Evolutionary conservation across 2,329 filamentous ascomycete species (phyloP).

Genomic region (Xylaria polymorpha): DNA sequence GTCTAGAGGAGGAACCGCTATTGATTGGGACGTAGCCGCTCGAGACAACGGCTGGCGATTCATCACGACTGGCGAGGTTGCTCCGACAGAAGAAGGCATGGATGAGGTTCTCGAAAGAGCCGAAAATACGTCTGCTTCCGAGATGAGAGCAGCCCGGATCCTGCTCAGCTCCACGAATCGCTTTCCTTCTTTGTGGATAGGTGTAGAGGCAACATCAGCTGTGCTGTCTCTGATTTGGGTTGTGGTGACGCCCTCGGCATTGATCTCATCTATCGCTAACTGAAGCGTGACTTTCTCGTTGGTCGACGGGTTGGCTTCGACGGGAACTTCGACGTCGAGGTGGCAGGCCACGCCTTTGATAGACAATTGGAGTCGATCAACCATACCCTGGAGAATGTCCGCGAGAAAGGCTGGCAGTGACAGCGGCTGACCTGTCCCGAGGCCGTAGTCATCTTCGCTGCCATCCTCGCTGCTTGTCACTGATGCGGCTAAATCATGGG

Average conservation of each 20-base stretch:
- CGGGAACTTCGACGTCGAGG: slow-evolving; percentile 69
- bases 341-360: slow-evolving; percentile 74
- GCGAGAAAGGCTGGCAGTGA: slow-evolving; percentile 77
- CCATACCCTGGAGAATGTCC: slow-evolving; percentile 77
- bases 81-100: slow-evolving; percentile 66
- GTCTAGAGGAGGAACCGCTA: slow-evolving; percentile 31
- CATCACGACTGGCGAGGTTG: slow-evolving; percentile 57
- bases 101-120: slow-evolving; percentile 68
- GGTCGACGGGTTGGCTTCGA: slow-evolving; percentile 59
- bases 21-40: slow-evolving; percentile 41
- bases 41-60: slow-evolving; percentile 46
- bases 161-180: slow-evolving; percentile 72
- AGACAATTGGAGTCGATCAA: slow-evolving; percentile 75
- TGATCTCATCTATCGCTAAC: slow-evolving; percentile 71
- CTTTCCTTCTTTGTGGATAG: slow-evolving; percentile 70
- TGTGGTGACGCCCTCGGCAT: slow-evolving; percentile 73
- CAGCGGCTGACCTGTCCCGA: slow-evolving; percentile 77
- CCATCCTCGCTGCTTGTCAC: slow-evolving; percentile 69
- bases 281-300: slow-evolving; percentile 71
- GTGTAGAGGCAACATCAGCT: slow-evolving; percentile 50
- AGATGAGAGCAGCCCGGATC: slow-evolving; percentile 73
- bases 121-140: slow-evolving; percentile 74
- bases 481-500: slow-evolving; percentile 71
- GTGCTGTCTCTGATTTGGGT: slow-evolving; percentile 47
- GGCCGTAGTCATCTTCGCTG: slow-evolving; percentile 68